phyloP scores from a whole-genome alignment of 345 rosid species.

The Hibiscus tridactylites region DNA sequence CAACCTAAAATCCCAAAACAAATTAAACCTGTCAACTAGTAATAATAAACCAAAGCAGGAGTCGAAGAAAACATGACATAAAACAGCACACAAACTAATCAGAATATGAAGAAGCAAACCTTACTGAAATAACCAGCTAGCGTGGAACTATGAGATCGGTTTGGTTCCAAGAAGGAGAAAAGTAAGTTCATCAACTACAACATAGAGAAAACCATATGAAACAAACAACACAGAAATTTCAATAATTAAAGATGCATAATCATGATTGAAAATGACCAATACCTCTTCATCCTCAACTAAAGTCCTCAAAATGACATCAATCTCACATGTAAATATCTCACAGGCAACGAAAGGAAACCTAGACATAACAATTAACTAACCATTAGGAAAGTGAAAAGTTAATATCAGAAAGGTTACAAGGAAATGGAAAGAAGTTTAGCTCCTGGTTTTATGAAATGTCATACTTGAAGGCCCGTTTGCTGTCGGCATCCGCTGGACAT shows the following conservation, averaged over 20 bases:
- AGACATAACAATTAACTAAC: conserved; percentile 8
- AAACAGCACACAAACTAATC: background rate
- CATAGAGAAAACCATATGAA: conserved; percentile 13
- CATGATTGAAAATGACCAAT: conserved; percentile 6
- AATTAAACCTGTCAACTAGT: conserved; percentile 11
- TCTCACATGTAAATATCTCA: conserved; percentile 96
- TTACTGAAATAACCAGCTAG: conserved; percentile 98
- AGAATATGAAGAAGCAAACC: conserved; percentile 31
- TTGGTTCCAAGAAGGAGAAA: conserved; percentile 89
- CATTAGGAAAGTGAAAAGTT: conserved; percentile 11
- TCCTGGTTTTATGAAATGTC: conserved; percentile 11
- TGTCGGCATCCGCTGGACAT: conserved; percentile 75
- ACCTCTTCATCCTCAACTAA: conserved; percentile 97
- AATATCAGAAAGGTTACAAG: background rate
- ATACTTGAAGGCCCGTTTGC: conserved; percentile 83
- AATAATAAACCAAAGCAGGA: background rate
- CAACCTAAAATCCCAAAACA: conserved; percentile 56
- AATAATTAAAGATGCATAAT: background rate
- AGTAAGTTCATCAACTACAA: conserved; percentile 88
- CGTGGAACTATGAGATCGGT: conserved; percentile 76
- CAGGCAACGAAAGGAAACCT: conserved; percentile 97
- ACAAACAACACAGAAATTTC: background rate
- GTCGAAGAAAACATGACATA: background rate
- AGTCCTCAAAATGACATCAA: conserved; percentile 90
- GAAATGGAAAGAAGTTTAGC: background rate